Evolutionary conservation across 1,139 yeast species (phyloP).

Genomic region (Kurtzmaniella quercitrusa): DNA sequence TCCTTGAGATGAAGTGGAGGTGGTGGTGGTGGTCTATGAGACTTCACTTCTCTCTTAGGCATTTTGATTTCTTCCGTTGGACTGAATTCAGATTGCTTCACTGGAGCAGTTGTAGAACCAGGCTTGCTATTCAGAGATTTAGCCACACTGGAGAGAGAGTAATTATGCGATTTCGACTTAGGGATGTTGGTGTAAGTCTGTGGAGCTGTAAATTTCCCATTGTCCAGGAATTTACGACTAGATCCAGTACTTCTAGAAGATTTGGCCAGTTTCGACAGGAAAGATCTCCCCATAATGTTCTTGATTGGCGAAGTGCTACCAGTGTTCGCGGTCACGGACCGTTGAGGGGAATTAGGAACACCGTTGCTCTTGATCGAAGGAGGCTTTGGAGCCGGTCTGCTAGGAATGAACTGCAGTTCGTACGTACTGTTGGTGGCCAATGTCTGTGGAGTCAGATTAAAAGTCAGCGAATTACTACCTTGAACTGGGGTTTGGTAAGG

Average conservation of each 20-base stretch:
- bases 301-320: conserved; percentile 14
- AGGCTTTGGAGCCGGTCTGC: conserved; percentile 66
- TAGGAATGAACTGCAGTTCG: conserved; percentile 55
- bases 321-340: conserved; percentile 12
- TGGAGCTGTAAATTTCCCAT: conserved; percentile 14
- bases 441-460: conserved; percentile 6
- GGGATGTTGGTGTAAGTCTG: conserved; percentile 29
- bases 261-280: conserved; percentile 39
- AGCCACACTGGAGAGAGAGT: conserved; percentile 27
- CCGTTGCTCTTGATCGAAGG: conserved; percentile 19
- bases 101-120: conserved; percentile 41
- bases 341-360: conserved; percentile 10
- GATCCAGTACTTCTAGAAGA: conserved; percentile 19
- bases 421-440: conserved; percentile 10
- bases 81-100: conserved; percentile 21
- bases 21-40: conserved; percentile 31
- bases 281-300: conserved; percentile 31
- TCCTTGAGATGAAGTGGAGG: conserved; percentile 9
- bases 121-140: conserved; percentile 7
- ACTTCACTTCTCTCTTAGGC: conserved; percentile 21
- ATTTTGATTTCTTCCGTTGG: conserved; percentile 12
- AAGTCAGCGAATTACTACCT: conserved; percentile 8
- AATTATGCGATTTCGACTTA: conserved; percentile 42
- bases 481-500: conserved; percentile 20
- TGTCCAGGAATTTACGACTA: conserved; percentile 21